Percentiles rank a stretch among this genome's conserved stretches.
Conservation (phyloP, 2,329 filamentous ascomycete species). For the Fusarium sp. region DNA sequence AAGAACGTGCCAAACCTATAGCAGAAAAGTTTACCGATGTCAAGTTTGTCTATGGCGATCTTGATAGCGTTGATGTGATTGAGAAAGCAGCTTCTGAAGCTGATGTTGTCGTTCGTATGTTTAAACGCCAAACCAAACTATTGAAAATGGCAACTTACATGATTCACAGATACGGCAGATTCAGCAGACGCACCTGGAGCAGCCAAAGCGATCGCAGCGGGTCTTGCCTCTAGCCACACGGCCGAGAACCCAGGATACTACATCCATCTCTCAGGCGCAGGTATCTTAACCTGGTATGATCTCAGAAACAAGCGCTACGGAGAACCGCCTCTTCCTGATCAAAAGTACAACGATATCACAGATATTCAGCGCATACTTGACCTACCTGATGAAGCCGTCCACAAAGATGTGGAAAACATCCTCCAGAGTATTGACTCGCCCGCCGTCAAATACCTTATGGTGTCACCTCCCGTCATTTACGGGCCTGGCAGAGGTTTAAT, state of each 20-base stretch:
- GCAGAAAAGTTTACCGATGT: slow-evolving; percentile 59
- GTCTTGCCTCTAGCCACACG: slow-evolving; percentile 57
- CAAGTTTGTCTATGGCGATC: slow-evolving; percentile 60
- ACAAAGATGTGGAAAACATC: slow-evolving; percentile 76
- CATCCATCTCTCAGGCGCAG: slow-evolving; percentile 63
- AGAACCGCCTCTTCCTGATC: slow-evolving; percentile 55
- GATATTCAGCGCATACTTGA: slow-evolving; percentile 65
- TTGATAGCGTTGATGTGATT: slow-evolving; percentile 59
- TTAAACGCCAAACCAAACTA: neutral
- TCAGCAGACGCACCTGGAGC: slow-evolving; percentile 58
- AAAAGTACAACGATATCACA: slow-evolving; percentile 68
- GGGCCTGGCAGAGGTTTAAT: slow-evolving; percentile 60
- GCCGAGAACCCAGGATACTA: slow-evolving; percentile 59
- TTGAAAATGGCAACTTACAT: neutral
- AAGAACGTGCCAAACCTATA: slow-evolving; percentile 57
- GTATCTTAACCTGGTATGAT: slow-evolving; percentile 61
- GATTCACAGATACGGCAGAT: slow-evolving; percentile 57
- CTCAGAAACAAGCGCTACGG: slow-evolving; percentile 55
- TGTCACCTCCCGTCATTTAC: slow-evolving; percentile 64
- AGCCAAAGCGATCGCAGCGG: slow-evolving; percentile 59
- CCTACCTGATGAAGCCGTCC: slow-evolving; percentile 67
- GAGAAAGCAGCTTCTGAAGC: slow-evolving; percentile 63
- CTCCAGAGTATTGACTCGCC: slow-evolving; percentile 59
- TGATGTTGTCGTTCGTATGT: slow-evolving; percentile 61
- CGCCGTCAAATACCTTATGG: slow-evolving; percentile 56